Base-by-base conservation (phyloP, 306 rosid genomes). In the Gastrolobium bilobum region DNA sequence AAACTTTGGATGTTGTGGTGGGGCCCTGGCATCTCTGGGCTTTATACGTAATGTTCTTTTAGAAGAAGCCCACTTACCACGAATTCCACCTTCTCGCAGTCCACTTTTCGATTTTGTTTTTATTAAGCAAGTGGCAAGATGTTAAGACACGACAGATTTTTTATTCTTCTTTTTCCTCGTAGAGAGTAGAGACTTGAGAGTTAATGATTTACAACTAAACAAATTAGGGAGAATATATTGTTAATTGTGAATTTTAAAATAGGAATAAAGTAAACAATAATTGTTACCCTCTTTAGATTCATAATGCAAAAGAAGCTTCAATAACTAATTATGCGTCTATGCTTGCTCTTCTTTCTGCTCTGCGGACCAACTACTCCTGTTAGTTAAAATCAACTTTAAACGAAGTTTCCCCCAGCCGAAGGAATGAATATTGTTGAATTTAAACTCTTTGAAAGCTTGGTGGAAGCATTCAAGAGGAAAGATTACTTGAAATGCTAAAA, bases 1-100 rank as follows among this genome's bases (percentile, higher is more conserved):
- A 7, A 67, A 82, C 79, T 71, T 80, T 65, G 14, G 65, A 14
- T 75, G 71, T 48, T 64, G 53, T 52, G 85, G 71, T 78, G 86
- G 84, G 60, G 67, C 62, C 76, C 10, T 31, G 10, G 59, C 40
- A 72, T 80, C 7, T 57, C 48, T 64, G 82, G 83, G 79, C 73
- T 48, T 70, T 64, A 53, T 82, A 71, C 86, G 85, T 79, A 71
- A 81, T 59, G 44, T 2, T 61, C 57, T 84, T 90, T 89, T 78
- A 71, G 86, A 90, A 78, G 86, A 85, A 86, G 52, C 74, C 72
- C 70, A 20, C 31, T 75, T 60, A 70, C 59, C 84, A 10, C 33
- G 5, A 71, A 51, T 40, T 2, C 13, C 5, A 7, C 58, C 8
- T 26, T 34, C 5, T 64, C 10, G 26, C 26, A 20, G 26, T 20